These are phyloP conservation scores for Paecilomyces niveus DNA, from an alignment of 2,329 filamentous ascomycete genomes.

Conservation along the genomic window DNA sequence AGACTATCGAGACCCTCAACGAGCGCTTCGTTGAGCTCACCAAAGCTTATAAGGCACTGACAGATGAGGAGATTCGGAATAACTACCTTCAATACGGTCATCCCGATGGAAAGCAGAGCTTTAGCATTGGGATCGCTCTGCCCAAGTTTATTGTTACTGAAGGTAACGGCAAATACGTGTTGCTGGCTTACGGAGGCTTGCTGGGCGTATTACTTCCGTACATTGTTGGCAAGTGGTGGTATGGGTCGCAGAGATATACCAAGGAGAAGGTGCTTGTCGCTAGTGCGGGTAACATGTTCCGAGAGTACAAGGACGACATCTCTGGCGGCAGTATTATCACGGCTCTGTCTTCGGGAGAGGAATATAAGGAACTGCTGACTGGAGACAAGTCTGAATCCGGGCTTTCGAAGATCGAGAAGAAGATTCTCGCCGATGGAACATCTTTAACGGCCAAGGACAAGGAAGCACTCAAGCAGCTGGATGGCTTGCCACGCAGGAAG, in stretches of 20 bases:
- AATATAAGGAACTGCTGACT: conserved; percentile 70
- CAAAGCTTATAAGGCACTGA: conserved; percentile 96
- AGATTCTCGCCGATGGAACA: conserved; percentile 59
- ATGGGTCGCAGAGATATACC: conserved; percentile 85
- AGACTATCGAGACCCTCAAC: conserved; percentile 79
- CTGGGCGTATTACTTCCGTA: conserved; percentile 89
- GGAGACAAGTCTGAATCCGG: conserved; percentile 74
- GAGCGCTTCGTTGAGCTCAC: conserved; percentile 87
- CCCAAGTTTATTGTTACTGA: conserved; percentile 89
- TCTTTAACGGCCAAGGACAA: conserved; percentile 67
- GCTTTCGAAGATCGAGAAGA: conserved; percentile 75
- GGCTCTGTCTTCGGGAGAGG: conserved; percentile 76
- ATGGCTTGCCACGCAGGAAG: conserved; percentile 75
- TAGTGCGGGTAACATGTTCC: conserved; percentile 90
- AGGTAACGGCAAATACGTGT: conserved; percentile 90
- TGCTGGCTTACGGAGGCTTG: conserved; percentile 80
- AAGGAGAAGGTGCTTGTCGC: conserved; percentile 90
- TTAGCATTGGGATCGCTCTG: conserved; percentile 93
- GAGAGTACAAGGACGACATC: conserved; percentile 80
- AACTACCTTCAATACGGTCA: conserved; percentile 96
- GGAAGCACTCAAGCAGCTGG: conserved; percentile 68
- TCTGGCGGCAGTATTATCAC: conserved; percentile 72
- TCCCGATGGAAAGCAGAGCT: conserved; percentile 95
- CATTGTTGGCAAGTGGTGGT: conserved; percentile 96
- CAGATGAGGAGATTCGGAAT: conserved; percentile 93